Base-by-base conservation (phyloP, 345 rosid species). In the Rhodomyrtus tomentosa region DNA sequence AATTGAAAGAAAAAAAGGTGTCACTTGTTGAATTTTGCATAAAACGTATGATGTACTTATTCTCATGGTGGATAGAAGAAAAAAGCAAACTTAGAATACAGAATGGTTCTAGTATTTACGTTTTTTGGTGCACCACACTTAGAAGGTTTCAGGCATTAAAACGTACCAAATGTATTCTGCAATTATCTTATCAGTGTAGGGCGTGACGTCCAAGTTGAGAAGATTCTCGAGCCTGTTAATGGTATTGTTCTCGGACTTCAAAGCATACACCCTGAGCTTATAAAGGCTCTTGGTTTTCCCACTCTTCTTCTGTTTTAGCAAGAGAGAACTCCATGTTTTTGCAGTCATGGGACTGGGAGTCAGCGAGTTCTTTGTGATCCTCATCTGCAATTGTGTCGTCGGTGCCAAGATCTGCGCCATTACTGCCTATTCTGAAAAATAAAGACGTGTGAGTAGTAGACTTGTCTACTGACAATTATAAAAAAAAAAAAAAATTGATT, bases 151-250 rank as follows among this genome's bases (percentile, higher is more conserved):
- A 4, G 45, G 76, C 45, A 68, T 68, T 68, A 32, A 68, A 84
- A 73, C 55, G 72, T 94, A 96, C 99, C 99, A 97, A 84, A 97
- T 97, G 90, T 97, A 97, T 84, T 97, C 99, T 21, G 98, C 98
- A 81, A 97, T 95, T 91, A 97, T 93, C 86, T 87, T 92, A 86
- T 97, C 95, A 58, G 98, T 91, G 90, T 88, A 93, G 50, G 98
- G 98, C n/a, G 93, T 94, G 73, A 93, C 85, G 83, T 97, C 99
- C 90, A 96, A 56, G 85, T 96, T 94, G 74, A 96, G 94, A 53
- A 96, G 93, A 84, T 85, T 83, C 89, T 94, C 98, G 29, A 95
- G 50, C 91, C 98, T 93, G 82, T 94, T 95, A 89, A 95, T 81
- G 3, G 94, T 91, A 85, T 92, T 81, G 85, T 87, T 91, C 10